Evolutionary conservation across 805 yeast species (phyloP), one percentile per base, ranked within the genome.

Genomic region (Myxozyma kluyveri): DNA sequence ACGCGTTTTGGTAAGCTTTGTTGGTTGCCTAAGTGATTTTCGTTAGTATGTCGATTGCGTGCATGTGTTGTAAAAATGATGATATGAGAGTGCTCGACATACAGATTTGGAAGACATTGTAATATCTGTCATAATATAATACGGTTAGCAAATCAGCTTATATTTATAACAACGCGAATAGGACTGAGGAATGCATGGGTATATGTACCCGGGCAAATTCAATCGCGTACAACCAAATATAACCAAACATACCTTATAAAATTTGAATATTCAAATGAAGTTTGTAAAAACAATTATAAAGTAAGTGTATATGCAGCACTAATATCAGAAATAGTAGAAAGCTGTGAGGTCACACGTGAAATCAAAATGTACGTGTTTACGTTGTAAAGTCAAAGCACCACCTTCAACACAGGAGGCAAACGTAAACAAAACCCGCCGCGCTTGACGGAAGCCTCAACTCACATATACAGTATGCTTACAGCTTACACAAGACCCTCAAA

Each of bases 1-100:
- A 93, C 22, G 97, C 96, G 77, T 93, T 56, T 40, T 56, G 59
- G 26, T 54, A 54, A 3, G 52, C 59, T 43, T 56, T 56, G 24
- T 47, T 54, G 23, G 49, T 45, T 4, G 59, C 56, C 59, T 54
- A 31, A 14, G 22, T n/a, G 18, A 1, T 5, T 3, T 19, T 3
- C 18, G 29, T 43, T 21, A 49, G 39, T 18, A 29, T 12, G 5
- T 12, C 4, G n/a, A 27, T 23, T 18, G n/a, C 12, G 9, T 18
- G 23, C 44, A 17, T 18, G 2, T 14, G 18, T 2, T 23, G 10
- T 2, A 46, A 22, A 10, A n/a, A n/a, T n/a, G n/a, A n/a, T n/a
- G 18, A n/a, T 7, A 36, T 9, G 40, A n/a, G 17, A 12, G 17
- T 6, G 10, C 19, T n/a, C 17, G 22, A 49, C 57, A 3, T 29